These are phyloP conservation scores for Hypericum perforatum DNA, from an alignment of 345 rosid species.

Conservation along the genomic window DNA sequence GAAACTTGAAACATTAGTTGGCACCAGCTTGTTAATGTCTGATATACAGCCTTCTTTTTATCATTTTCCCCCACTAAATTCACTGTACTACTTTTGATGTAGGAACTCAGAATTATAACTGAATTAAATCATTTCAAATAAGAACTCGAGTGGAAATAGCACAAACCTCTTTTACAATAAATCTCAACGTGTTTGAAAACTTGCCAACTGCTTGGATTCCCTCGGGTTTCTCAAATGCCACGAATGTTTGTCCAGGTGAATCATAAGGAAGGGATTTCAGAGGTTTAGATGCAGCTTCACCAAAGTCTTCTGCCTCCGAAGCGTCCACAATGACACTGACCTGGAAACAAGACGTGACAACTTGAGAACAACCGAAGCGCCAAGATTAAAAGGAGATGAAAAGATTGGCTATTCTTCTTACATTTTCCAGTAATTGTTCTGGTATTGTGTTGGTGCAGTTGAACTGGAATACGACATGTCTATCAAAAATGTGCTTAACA, in stretches of 20 bases:
- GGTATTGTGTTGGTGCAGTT: conserved; percentile 95
- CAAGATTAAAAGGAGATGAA: conserved; percentile 4
- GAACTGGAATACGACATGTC: conserved; percentile 87
- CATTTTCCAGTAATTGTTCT: conserved; percentile 89
- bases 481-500: conserved; percentile 81
- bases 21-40: too few relatives aligned
- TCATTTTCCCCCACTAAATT: too few relatives aligned
- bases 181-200: conserved; percentile 77
- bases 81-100: too few relatives aligned
- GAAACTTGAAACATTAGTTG: not conserved
- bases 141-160: not conserved
- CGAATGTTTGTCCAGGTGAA: conserved; percentile 83
- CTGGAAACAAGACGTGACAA: conserved; percentile 33
- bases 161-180: conserved; percentile 83
- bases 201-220: conserved; percentile 77
- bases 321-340: conserved; percentile 80
- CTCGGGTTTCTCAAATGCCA: conserved; percentile 81
- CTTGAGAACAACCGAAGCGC: conserved; percentile 4
- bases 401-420: conserved; percentile 18
- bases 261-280: conserved; percentile 80
- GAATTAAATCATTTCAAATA: too few relatives aligned
- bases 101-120: too few relatives aligned
- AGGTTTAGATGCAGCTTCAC: conserved; percentile 59
- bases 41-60: too few relatives aligned
- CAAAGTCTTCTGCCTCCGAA: conserved; percentile 83